Conservation (phyloP, 148 eudicot species). For the Agrostemma githago region DNA sequence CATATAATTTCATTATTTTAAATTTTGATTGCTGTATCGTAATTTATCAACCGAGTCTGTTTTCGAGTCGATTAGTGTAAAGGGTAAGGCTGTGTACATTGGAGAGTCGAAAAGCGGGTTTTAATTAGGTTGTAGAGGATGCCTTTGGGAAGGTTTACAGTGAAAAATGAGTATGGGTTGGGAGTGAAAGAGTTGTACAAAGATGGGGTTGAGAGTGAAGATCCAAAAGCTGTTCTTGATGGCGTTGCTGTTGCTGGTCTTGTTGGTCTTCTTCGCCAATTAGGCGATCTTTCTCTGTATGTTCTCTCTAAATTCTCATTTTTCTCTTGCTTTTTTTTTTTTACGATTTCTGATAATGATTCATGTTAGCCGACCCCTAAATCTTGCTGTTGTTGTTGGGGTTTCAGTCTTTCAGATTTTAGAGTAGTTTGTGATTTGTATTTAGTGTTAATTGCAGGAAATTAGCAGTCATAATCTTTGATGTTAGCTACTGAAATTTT, state of each 20-base stretch:
- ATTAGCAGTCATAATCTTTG: not conserved
- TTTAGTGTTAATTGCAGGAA: not conserved
- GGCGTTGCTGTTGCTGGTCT: constrained; percentile 94
- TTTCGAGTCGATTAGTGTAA: not conserved
- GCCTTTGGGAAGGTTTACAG: constrained; percentile 72
- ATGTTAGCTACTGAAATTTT: too few species aligned
- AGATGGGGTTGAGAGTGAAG: constrained; percentile 51
- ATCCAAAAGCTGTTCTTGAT: constrained; percentile 77
- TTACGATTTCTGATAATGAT: too few species aligned
- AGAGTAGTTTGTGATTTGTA: not conserved
- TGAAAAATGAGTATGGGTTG: constrained; percentile 76
- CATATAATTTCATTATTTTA: not conserved
- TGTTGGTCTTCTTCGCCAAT: constrained; percentile 91
- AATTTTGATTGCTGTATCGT: not conserved
- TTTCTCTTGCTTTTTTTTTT: not conserved
- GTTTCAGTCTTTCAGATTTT: not conserved
- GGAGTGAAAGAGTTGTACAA: constrained; percentile 67
- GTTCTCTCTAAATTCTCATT: constrained; percentile 5
- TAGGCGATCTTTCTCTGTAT: constrained; percentile 95
- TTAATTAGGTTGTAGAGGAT: constrained; percentile 26
- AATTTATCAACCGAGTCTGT: not conserved
- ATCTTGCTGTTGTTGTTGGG: not conserved
- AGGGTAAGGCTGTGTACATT: constrained; percentile 11
- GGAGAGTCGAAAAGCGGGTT: not conserved
- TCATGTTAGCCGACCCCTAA: too few species aligned